Evolutionary conservation across 805 yeast species (phyloP).

Genomic region (Sugiyamaella boreocaroliniensis): DNA sequence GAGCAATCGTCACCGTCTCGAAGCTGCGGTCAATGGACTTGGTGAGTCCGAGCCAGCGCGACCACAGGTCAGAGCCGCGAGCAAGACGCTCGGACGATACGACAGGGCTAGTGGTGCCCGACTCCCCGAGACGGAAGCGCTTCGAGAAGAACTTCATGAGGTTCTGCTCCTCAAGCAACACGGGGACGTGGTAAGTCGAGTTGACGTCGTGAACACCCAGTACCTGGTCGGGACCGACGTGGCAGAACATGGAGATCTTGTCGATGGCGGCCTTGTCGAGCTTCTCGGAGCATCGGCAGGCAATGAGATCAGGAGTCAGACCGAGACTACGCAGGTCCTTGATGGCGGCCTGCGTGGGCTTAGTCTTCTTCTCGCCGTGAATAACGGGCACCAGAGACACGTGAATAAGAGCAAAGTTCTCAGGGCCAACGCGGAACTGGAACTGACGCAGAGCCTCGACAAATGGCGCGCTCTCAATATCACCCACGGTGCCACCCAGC

Average conservation of each 20-base stretch:
- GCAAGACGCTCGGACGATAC: constrained; percentile 39
- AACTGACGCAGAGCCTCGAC: constrained; percentile 98
- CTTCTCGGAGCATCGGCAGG: constrained; percentile 88
- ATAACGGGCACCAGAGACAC: constrained; percentile 97
- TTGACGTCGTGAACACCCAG: constrained; percentile 94
- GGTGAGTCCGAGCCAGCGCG: constrained; percentile 76
- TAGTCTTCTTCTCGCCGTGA: constrained; percentile 98
- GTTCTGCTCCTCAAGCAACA: constrained; percentile 79
- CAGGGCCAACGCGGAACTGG: constrained; percentile 93
- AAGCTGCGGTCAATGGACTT: constrained; percentile 71
- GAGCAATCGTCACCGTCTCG: constrained; percentile 86
- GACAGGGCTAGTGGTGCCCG: constrained; percentile 33
- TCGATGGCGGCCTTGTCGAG: constrained; percentile 81
- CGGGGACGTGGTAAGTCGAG: constrained; percentile 95
- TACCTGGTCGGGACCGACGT: constrained; percentile 97
- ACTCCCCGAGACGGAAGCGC: constrained; percentile 55
- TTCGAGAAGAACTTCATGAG: constrained; percentile 64
- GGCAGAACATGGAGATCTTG: constrained; percentile 98
- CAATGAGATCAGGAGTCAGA: constrained; percentile 92
- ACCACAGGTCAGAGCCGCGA: constrained; percentile 65
- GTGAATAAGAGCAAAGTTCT: constrained; percentile 91
- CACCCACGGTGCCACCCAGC: constrained; percentile 99
- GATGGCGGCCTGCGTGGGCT: constrained; percentile 99
- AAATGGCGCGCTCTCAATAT: constrained; percentile 96
- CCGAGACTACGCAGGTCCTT: constrained; percentile 95